Percentiles rank a stretch among this genome's conserved stretches.
These are phyloP conservation scores for Adansonia rubrostipa DNA, from an alignment of 441 rosid species.

Conservation along the genomic window DNA sequence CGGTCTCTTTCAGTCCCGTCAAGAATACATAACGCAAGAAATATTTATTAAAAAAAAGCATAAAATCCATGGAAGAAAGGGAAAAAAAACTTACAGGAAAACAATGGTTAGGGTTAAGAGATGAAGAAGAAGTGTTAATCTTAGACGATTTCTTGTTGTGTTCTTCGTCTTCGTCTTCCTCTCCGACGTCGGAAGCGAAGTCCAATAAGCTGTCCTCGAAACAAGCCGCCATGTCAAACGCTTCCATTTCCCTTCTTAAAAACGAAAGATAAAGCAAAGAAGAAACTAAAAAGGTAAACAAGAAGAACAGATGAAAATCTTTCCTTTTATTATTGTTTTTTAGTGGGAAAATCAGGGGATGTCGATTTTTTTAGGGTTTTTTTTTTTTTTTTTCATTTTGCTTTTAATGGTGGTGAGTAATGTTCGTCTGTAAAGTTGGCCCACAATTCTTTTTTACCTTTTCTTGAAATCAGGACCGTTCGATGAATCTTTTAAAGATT, in stretches of 20 bases:
- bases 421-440: neutral
- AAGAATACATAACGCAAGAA: neutral
- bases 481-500: neutral
- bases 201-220: slow-evolving; percentile 67
- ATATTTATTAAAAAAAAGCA: neutral
- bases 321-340: neutral
- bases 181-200: slow-evolving; percentile 60
- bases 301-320: neutral
- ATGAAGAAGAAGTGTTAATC: slow-evolving; percentile 5
- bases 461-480: neutral
- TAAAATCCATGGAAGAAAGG: neutral
- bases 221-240: slow-evolving; percentile 52
- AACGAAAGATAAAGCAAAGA: neutral
- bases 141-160: slow-evolving; percentile 34
- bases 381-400: neutral
- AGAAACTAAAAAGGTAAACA: neutral
- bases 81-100: slow-evolving; percentile 48
- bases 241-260: slow-evolving; percentile 36
- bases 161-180: slow-evolving; percentile 48
- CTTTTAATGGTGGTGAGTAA: neutral
- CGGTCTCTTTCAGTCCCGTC: slow-evolving; percentile 31
- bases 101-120: slow-evolving; percentile 32
- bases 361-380: neutral
- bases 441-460: neutral
- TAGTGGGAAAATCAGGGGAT: slow-evolving; percentile 15